Conservation (phyloP, 352 stramenopile species). For the Detonula confervacea region DNA sequence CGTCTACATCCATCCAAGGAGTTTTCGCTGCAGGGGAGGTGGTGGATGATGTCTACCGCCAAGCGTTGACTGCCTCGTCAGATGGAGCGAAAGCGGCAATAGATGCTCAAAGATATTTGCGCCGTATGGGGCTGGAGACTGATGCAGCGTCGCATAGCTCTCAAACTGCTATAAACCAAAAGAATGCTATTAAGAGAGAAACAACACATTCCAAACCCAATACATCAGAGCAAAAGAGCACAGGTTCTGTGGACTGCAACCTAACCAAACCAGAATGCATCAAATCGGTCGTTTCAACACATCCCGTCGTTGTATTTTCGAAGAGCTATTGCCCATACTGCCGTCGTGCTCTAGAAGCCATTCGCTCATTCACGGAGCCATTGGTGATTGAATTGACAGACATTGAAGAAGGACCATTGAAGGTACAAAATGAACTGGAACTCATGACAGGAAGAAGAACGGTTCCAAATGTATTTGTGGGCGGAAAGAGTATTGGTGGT, state of each 20-base stretch:
- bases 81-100: slow-evolving; percentile 70
- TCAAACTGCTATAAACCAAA: slow-evolving; percentile 9
- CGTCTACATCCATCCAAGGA: slow-evolving; percentile 55
- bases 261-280: slow-evolving; percentile 66
- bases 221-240: slow-evolving; percentile 5
- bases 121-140: slow-evolving; percentile 8
- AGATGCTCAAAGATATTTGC: slow-evolving; percentile 64
- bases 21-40: slow-evolving; percentile 69
- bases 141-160: slow-evolving; percentile 27
- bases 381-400: slow-evolving; percentile 75
- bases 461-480: slow-evolving; percentile 96
- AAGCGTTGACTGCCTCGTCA: slow-evolving; percentile 59
- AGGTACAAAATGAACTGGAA: slow-evolving; percentile 90
- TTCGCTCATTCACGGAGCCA: slow-evolving; percentile 83
- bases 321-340: slow-evolving; percentile 91
- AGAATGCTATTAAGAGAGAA: not conserved
- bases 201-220: slow-evolving; percentile 1
- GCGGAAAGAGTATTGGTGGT: slow-evolving; percentile 91
- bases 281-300: slow-evolving; percentile 45
- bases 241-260: slow-evolving; percentile 53
- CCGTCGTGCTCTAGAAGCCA: slow-evolving; percentile 87
- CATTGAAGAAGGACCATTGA: slow-evolving; percentile 80
- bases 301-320: slow-evolving; percentile 92
- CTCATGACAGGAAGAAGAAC: slow-evolving; percentile 91
- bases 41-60: slow-evolving; percentile 54